Evolutionary conservation across 345 rosid genomes (phyloP).

Genomic region (rapeseed (Brassica napus)): DNA sequence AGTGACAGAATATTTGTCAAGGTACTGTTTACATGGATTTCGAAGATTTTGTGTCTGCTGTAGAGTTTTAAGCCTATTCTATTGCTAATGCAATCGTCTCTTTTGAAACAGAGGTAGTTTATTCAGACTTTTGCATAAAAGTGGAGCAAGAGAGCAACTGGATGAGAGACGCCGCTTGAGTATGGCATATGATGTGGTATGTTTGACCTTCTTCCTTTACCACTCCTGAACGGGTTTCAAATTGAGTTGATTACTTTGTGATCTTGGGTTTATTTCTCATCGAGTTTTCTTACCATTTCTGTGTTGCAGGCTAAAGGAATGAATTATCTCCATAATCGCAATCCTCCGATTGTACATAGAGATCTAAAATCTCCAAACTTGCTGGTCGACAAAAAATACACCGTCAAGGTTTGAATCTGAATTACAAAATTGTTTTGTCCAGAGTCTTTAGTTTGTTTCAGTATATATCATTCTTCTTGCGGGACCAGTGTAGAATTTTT

Average conservation of each 20-base stretch:
- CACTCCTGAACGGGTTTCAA: not conserved
- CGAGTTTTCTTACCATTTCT: not conserved
- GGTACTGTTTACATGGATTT: conserved; percentile 46
- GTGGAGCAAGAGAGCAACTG: conserved; percentile 76
- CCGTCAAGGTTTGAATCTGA: conserved; percentile 60
- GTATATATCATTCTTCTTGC: not conserved
- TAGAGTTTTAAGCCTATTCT: not conserved
- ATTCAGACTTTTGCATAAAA: conserved; percentile 86
- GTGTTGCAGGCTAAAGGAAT: conserved; percentile 89
- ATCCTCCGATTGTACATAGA: conserved; percentile 96
- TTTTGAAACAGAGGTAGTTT: conserved; percentile 84
- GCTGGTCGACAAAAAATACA: conserved; percentile 94
- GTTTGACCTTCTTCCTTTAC: conserved; percentile 21
- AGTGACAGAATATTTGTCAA: conserved; percentile 96
- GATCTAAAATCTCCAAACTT: conserved; percentile 98
- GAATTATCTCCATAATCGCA: conserved; percentile 96
- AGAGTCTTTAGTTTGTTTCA: conserved; percentile 1
- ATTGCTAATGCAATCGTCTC: conserved; percentile 32
- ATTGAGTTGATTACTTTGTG: conserved; percentile 6
- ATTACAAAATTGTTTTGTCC: not conserved
- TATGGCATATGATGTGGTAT: conserved; percentile 99
- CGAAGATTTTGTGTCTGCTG: not conserved
- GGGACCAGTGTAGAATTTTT: not conserved
- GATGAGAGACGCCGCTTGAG: conserved; percentile 91
- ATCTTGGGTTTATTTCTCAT: conserved; percentile 12